Percentiles rank a stretch among this genome's conserved stretches.
Conservation (phyloP, 371 early-diverging fungal species). For the Coemansia sp. region DNA sequence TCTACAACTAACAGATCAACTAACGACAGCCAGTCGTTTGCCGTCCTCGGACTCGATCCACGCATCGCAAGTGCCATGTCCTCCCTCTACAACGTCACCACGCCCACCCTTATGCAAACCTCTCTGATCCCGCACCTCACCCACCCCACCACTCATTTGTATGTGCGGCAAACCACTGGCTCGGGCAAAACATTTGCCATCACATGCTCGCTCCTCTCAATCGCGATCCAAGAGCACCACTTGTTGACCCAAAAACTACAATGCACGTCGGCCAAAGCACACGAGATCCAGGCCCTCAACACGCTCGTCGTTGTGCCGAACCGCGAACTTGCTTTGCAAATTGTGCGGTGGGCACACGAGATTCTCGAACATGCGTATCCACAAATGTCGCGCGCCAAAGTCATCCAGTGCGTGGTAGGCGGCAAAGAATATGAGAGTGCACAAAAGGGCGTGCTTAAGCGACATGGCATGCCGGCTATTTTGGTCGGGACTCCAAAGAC, state of each 20-base stretch:
- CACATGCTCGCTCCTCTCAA: slow-evolving; percentile 11
- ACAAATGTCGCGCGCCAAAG: not conserved
- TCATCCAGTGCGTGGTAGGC: slow-evolving; percentile 42
- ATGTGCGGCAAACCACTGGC: slow-evolving; percentile 43
- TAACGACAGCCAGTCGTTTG: not conserved
- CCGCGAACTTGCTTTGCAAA: slow-evolving; percentile 50
- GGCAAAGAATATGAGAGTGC: slow-evolving; percentile 12
- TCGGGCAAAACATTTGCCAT: slow-evolving; percentile 48
- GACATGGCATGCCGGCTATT: slow-evolving; percentile 44
- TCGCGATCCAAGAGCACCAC: slow-evolving; percentile 19
- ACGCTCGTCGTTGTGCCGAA: slow-evolving; percentile 46
- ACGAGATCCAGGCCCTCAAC: slow-evolving; percentile 1
- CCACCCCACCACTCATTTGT: slow-evolving; percentile 5
- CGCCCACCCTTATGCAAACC: not conserved
- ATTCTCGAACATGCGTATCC: slow-evolving; percentile 27
- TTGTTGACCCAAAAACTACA: not conserved
- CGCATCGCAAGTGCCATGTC: not conserved
- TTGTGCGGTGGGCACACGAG: slow-evolving; percentile 26
- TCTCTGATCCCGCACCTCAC: not conserved
- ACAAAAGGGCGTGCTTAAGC: slow-evolving; percentile 9
- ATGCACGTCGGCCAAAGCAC: not conserved
- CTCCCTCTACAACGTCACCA: not conserved
- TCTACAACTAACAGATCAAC: not conserved
- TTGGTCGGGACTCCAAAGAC: slow-evolving; percentile 38
- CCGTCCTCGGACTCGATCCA: not conserved